These are phyloP conservation scores for Fraxinus angustifolia DNA, from an alignment of 305 asterid species.

Conservation along the genomic window DNA sequence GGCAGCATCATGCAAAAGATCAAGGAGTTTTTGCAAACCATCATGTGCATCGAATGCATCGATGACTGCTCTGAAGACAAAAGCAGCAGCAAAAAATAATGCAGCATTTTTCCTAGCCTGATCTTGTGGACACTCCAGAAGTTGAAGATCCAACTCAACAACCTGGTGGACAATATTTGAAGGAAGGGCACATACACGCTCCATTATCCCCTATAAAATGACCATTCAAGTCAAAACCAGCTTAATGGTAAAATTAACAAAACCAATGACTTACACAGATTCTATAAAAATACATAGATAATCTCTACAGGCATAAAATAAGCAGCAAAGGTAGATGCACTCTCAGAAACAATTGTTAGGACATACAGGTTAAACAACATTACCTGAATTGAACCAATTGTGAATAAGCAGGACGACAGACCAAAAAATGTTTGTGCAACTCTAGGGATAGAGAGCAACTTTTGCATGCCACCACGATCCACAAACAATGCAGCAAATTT, in stretches of 20 bases:
- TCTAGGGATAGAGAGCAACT: conserved; percentile 80
- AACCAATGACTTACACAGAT: neutral
- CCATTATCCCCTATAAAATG: conserved; percentile 84
- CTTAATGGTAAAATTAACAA: neutral
- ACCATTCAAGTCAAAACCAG: conserved; percentile 24
- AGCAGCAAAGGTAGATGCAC: conserved; percentile 14
- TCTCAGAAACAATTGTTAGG: conserved; percentile 13
- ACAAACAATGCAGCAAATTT: conserved; percentile 91
- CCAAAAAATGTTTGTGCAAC: conserved; percentile 67
- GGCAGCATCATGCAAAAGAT: conserved; percentile 85
- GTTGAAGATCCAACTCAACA: conserved; percentile 90
- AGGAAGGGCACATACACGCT: conserved; percentile 96
- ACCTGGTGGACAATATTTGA: conserved; percentile 68
- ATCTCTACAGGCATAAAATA: neutral
- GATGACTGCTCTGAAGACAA: conserved; percentile 88
- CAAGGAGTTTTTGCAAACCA: conserved; percentile 81
- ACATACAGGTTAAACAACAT: conserved; percentile 9
- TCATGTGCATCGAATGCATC: conserved; percentile 91
- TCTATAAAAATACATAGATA: conserved; percentile 1
- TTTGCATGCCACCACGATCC: conserved; percentile 95
- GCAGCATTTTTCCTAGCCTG: conserved; percentile 92
- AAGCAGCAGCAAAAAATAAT: conserved; percentile 88
- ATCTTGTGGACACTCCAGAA: conserved; percentile 78
- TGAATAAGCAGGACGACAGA: conserved; percentile 86
- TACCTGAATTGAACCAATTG: conserved; percentile 96